phyloP scores from a whole-genome alignment of 177 flowering plant species.

The Tripterygium wilfordii region DNA sequence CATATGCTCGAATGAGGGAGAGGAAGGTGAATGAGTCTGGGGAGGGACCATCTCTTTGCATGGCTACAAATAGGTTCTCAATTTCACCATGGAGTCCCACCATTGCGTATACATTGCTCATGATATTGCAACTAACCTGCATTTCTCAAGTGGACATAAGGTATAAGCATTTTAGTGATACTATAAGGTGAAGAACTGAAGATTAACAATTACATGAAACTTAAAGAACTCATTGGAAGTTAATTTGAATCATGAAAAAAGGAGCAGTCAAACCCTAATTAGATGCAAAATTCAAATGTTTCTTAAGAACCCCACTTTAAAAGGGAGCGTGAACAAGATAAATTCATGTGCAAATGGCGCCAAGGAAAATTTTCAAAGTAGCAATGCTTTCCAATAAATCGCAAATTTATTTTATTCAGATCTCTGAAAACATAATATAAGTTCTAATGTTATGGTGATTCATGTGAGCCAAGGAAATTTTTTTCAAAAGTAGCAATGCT shows the following conservation, averaged over 20 bases:
- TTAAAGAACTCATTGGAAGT: no score
- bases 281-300: not conserved
- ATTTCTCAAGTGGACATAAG: constrained; percentile 6
- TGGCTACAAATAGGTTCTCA: constrained; percentile 50
- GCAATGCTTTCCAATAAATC: not conserved
- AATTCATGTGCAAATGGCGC: not conserved
- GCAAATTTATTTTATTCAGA: no score
- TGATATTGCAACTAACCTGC: constrained; percentile 81
- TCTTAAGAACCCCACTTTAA: no score
- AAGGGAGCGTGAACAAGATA: no score
- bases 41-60: constrained; percentile 46
- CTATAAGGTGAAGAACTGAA: no score
- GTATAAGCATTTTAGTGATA: not conserved
- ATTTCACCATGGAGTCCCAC: constrained; percentile 59
- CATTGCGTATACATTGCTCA: constrained; percentile 57
- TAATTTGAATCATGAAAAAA: not conserved
- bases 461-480: constrained; percentile 1
- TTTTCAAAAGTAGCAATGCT: not conserved
- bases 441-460: not conserved
- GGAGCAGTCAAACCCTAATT: not conserved
- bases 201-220: no score
- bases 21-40: constrained; percentile 74
- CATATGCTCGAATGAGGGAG: constrained; percentile 61
- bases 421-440: no score
- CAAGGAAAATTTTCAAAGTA: not conserved